phyloP scores from a whole-genome alignment of 345 rosid species.

The Rhizophora apiculata region DNA sequence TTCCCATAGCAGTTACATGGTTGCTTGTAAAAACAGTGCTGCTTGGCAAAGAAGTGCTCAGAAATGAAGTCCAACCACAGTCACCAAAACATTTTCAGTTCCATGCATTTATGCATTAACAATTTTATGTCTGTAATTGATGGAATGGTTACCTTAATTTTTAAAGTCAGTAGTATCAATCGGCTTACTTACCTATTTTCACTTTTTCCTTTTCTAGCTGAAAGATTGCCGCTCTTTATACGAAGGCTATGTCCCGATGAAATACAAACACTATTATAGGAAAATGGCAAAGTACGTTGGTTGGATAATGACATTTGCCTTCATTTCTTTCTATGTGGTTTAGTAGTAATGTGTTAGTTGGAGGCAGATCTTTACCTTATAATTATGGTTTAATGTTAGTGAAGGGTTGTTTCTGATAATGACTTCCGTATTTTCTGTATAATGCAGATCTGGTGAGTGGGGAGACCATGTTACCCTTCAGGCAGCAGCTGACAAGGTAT shows the following conservation, averaged over 20 bases:
- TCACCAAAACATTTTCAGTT: too few relatives aligned
- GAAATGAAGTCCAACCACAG: too few relatives aligned
- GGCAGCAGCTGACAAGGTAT: constrained; percentile 95
- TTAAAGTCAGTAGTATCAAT: neutral
- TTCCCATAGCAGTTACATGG: too few relatives aligned
- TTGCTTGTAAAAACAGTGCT: too few relatives aligned
- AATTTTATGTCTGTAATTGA: neutral
- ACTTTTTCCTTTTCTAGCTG: constrained; percentile 53
- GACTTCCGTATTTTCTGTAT: constrained; percentile 10
- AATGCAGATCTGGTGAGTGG: constrained; percentile 84
- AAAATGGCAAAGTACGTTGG: constrained; percentile 78
- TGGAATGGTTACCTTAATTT: too few relatives aligned
- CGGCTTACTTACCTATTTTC: constrained; percentile 7
- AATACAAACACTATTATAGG: constrained; percentile 78
- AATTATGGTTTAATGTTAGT: constrained; percentile 6
- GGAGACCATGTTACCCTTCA: constrained; percentile 93
- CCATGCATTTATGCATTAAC: too few relatives aligned
- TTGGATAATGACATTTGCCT: constrained; percentile 16
- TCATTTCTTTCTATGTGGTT: neutral
- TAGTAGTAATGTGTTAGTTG: too few relatives aligned
- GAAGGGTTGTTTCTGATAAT: neutral
- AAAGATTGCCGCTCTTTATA: constrained; percentile 62
- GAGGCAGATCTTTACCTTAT: too few relatives aligned
- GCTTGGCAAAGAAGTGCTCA: too few relatives aligned
- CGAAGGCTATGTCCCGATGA: constrained; percentile 92